Evolutionary conservation across 2,329 filamentous ascomycete species (phyloP), one percentile per base, ranked within the genome.

Genomic region (Alternaria longipes): DNA sequence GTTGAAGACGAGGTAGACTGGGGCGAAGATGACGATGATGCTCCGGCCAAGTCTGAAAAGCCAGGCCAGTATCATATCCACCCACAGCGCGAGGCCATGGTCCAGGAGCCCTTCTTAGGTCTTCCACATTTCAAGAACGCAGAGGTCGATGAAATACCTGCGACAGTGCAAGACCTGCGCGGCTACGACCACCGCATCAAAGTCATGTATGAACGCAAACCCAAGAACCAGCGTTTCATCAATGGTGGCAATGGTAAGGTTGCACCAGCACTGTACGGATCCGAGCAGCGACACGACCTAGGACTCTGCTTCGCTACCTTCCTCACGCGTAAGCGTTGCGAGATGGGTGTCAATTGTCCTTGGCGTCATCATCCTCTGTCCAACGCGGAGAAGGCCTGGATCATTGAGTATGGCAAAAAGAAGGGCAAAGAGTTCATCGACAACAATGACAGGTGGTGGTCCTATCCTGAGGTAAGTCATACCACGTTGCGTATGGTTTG

Each of bases 331-430:
- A 28, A 30, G 14, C 12, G 24, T 7, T 67, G 64, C 42, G 57
- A 65, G 41, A 61, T 63, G 47, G 62, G 60, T 1, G 9, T 53
- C 12, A 40, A 28, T 11, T 67, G 64, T 44, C 56, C 62, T 8
- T 67, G 64, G 64, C 62, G 64, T 14, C 64, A 67, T 45, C 62
- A 65, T 36, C 60, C 59, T 4, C 36, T 67, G 11, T 58, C 59
- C 18, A 42, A 54, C 0, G 22, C 36, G 1, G 63, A 67, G 32
- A 16, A 30, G 22, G 46, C 44, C 6, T 67, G 65, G 65, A 62
- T 65, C 16, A 5, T 56, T 0, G 40, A 41, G 5, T 30, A 51
- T 3, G 45, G 56, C 6, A 26, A 38, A 8, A 20, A 41, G 3
- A 28, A 38, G 14, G 63, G 53, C 1, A 40, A 45, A 11, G 9